Evolutionary conservation across 768 basidiomycete species (phyloP).

Genomic region (Suillus variegatus): DNA sequence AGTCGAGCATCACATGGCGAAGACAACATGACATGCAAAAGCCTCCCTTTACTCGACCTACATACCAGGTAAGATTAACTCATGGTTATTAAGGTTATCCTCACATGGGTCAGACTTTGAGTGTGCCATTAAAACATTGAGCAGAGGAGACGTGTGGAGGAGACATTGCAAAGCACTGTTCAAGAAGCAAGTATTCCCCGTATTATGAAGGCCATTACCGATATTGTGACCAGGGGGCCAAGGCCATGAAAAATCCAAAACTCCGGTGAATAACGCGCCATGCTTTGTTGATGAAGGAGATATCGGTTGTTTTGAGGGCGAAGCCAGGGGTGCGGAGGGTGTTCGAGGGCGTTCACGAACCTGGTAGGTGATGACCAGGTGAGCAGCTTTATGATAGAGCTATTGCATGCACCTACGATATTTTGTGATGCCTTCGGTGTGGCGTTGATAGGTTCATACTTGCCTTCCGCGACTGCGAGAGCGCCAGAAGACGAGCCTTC

Average conservation of each 20-base stretch:
- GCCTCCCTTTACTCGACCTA: conserved; percentile 43
- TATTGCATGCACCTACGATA: conserved; percentile 42
- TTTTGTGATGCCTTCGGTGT: conserved; percentile 52
- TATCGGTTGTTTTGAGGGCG: conserved; percentile 30
- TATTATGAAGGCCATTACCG: conserved; percentile 76
- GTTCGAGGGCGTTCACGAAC: conserved; percentile 25
- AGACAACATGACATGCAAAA: conserved; percentile 86
- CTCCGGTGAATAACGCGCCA: conserved; percentile 48
- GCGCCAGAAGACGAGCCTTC: conserved; percentile 83
- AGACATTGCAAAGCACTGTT: conserved; percentile 95
- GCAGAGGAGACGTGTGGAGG: conserved; percentile 87
- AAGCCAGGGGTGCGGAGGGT: conserved; percentile 26
- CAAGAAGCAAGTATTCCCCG: conserved; percentile 93
- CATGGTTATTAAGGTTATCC: conserved; percentile 31
- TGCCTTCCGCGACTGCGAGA: conserved; percentile 69
- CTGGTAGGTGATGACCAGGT: conserved; percentile 7
- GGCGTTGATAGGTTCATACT: conserved; percentile 81
- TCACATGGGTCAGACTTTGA: conserved; percentile 55
- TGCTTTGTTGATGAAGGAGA: conserved; percentile 30
- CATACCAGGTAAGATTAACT: conserved; percentile 10
- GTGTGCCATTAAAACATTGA: conserved; percentile 59
- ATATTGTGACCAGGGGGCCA: conserved; percentile 56
- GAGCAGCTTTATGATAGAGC: conserved; percentile 6
- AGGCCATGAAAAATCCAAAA: conserved; percentile 70
- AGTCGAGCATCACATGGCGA: conserved; percentile 53